A percentile compares a stretch with the other conserved stretches of the same genome.
These are phyloP conservation scores for Saccharomycopsis schoenii DNA, from an alignment of 805 yeast genomes.

Conservation along the genomic window DNA sequence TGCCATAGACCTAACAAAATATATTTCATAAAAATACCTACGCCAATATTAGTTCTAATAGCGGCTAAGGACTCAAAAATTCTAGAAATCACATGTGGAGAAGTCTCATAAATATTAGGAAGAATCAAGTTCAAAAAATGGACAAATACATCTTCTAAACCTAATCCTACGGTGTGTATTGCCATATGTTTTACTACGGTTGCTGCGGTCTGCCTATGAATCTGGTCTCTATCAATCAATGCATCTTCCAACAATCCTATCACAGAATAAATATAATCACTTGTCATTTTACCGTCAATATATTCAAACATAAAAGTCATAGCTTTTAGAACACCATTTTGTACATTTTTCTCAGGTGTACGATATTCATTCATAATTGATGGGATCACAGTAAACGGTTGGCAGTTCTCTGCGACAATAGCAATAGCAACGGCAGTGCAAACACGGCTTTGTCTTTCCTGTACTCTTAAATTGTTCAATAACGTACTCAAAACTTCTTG, in stretches of 20 bases:
- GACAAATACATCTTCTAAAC: conserved; percentile 71
- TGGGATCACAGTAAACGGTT: conserved; percentile 89
- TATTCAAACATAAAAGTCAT: conserved; percentile 88
- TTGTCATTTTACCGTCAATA: conserved; percentile 59
- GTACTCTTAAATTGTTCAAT: conserved; percentile 76
- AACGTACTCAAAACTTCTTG: conserved; percentile 83
- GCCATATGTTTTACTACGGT: conserved; percentile 78
- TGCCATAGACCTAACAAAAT: conserved; percentile 85
- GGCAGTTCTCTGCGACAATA: conserved; percentile 87
- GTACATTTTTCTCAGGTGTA: conserved; percentile 86
- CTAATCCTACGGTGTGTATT: conserved; percentile 62
- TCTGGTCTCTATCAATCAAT: conserved; percentile 78
- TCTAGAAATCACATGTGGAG: conserved; percentile 87
- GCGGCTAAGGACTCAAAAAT: conserved; percentile 75
- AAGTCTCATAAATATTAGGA: conserved; percentile 89
- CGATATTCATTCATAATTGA: conserved; percentile 93
- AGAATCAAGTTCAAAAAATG: conserved; percentile 72
- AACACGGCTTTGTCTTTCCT: conserved; percentile 91
- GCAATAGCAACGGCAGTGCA: conserved; percentile 98
- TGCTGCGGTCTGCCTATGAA: conserved; percentile 93
- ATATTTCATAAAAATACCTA: conserved; percentile 66
- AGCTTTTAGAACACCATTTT: conserved; percentile 90
- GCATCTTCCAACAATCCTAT: conserved; percentile 83
- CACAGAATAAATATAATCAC: conserved; percentile 73
- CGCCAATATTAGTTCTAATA: conserved; percentile 61